phyloP scores from a whole-genome alignment of 495 filamentous ascomycete species.

The Cercophora samala region DNA sequence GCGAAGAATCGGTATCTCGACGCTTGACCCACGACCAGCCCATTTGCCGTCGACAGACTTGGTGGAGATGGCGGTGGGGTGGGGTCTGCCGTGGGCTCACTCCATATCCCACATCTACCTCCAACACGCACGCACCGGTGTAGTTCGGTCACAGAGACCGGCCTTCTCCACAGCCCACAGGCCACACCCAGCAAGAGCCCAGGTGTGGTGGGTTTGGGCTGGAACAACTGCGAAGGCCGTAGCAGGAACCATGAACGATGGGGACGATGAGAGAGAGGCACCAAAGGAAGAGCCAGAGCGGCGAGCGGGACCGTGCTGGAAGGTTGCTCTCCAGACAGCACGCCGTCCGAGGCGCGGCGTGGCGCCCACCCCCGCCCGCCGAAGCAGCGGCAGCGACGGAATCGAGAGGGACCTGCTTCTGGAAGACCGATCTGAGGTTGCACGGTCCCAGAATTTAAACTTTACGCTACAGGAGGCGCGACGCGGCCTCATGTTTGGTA shows the following conservation, averaged over 20 bases:
- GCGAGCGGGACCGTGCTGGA: background rate
- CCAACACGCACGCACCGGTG: background rate
- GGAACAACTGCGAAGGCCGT: background rate
- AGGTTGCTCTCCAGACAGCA: background rate
- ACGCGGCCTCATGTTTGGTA: background rate
- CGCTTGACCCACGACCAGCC: background rate
- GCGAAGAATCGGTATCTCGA: background rate
- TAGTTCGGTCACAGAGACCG: background rate
- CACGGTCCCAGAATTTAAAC: slow-evolving; percentile 18
- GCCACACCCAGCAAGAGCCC: background rate
- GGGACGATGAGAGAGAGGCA: background rate
- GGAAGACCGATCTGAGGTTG: slow-evolving; percentile 3
- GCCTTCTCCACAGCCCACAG: background rate
- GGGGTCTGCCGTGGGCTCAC: background rate
- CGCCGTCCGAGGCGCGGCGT: background rate
- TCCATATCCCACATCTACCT: background rate
- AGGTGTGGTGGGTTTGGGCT: background rate
- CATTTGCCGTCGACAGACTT: background rate
- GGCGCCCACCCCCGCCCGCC: slow-evolving; percentile 1
- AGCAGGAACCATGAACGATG: background rate
- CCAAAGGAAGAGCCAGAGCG: background rate
- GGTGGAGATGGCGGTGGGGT: background rate
- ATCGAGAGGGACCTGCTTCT: slow-evolving; percentile 6
- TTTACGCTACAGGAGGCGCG: slow-evolving; percentile 15
- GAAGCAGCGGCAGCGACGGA: background rate